Evolutionary conservation across 306 rosid genomes (phyloP).

Genomic region (Inga laurina): DNA sequence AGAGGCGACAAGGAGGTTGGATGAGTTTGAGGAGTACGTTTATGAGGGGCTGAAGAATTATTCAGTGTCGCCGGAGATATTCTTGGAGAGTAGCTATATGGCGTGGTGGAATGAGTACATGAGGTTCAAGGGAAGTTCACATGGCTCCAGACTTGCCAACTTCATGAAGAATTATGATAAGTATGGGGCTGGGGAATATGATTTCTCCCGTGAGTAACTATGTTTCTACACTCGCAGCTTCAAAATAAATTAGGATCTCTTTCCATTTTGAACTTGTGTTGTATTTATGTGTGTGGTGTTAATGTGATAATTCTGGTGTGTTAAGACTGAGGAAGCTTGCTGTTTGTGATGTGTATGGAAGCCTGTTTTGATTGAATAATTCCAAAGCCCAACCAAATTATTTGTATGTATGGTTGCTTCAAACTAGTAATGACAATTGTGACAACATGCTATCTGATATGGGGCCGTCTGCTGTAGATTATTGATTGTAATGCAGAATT

Average conservation of each 20-base stretch:
- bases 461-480: too few relatives aligned
- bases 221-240: background rate
- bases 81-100: constrained; percentile 71
- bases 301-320: background rate
- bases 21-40: constrained; percentile 51
- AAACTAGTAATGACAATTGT: background rate
- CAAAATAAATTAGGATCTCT: background rate
- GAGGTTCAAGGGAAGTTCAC: constrained; percentile 8
- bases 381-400: background rate
- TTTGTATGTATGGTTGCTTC: background rate
- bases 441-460: background rate
- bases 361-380: background rate
- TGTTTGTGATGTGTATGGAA: background rate
- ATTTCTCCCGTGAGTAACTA: constrained; percentile 24
- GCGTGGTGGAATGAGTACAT: constrained; percentile 60
- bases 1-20: constrained; percentile 19
- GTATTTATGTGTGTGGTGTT: background rate
- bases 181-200: constrained; percentile 37
- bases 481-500: too few relatives aligned
- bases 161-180: constrained; percentile 36
- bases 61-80: constrained; percentile 69
- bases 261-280: background rate
- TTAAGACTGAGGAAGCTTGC: background rate
- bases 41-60: constrained; percentile 37
- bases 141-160: constrained; percentile 20